phyloP scores from a whole-genome alignment of 2,329 filamentous ascomycete species.

The Geosmithia flava region DNA sequence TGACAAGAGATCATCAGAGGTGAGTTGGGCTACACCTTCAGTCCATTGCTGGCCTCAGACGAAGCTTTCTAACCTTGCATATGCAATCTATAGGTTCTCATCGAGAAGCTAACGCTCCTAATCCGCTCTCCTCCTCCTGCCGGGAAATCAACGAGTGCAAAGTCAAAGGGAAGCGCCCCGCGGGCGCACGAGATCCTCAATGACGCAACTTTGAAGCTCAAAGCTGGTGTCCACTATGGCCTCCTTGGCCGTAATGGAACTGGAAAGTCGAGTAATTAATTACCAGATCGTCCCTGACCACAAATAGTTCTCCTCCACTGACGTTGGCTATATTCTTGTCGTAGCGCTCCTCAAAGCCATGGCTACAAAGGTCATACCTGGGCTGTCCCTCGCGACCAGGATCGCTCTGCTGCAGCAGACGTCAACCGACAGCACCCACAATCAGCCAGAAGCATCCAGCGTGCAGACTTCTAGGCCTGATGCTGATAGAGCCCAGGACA shows the following conservation, averaged over 20 bases:
- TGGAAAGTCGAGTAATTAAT: constrained; percentile 61
- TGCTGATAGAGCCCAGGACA: constrained; percentile 3
- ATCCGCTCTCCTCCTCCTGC: too few species aligned
- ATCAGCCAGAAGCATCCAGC: too few species aligned
- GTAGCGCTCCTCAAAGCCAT: constrained; percentile 61
- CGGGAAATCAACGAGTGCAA: too few species aligned
- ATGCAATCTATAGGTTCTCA: too few species aligned
- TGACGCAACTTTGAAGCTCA: constrained; percentile 58
- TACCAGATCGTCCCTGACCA: neutral
- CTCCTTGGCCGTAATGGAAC: constrained; percentile 71
- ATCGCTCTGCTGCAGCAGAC: constrained; percentile 63
- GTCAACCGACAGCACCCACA: constrained; percentile 10
- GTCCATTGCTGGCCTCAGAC: too few species aligned
- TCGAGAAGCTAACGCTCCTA: too few species aligned
- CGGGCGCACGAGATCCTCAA: constrained; percentile 46
- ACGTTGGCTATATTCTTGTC: neutral
- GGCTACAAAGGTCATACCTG: constrained; percentile 66
- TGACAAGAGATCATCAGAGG: too few species aligned
- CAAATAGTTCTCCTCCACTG: neutral
- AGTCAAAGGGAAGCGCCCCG: too few species aligned
- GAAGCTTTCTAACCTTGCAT: too few species aligned
- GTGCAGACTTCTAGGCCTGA: too few species aligned
- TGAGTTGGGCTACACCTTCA: too few species aligned
- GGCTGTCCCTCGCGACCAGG: constrained; percentile 53
- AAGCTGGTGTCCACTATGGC: constrained; percentile 64